These are phyloP conservation scores for Nigrospora oryzae DNA, from an alignment of 2,329 filamentous ascomycete genomes.

Conservation along the genomic window DNA sequence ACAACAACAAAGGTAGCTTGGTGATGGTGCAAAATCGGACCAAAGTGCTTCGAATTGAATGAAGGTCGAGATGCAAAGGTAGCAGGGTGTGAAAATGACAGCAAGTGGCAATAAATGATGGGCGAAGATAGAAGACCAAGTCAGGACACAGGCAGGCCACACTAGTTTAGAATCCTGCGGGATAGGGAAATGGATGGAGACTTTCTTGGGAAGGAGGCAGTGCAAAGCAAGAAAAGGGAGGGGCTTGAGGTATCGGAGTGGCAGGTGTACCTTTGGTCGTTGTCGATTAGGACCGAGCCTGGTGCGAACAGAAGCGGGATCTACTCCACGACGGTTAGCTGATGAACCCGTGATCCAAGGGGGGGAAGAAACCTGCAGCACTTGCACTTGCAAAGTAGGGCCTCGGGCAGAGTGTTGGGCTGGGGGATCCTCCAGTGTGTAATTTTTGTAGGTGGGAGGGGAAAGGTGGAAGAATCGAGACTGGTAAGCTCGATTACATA, in stretches of 20 bases:
- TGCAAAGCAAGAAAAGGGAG: background rate
- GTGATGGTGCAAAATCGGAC: background rate
- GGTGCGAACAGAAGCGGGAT: constrained; percentile 11
- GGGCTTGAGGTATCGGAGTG: background rate
- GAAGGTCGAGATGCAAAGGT: background rate
- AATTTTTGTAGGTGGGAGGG: background rate
- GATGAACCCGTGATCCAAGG: background rate
- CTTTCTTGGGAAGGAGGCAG: background rate
- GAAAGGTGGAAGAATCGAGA: background rate
- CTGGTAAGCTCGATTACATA: no score
- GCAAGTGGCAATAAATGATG: background rate
- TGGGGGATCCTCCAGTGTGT: background rate
- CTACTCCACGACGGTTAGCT: constrained; percentile 8
- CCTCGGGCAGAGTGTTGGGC: background rate
- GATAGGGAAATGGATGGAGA: background rate
- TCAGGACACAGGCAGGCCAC: background rate
- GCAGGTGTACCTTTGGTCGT: constrained; percentile 16
- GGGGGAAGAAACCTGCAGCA: background rate
- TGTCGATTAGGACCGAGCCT: constrained; percentile 10
- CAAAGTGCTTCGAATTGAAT: background rate
- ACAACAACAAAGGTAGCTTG: background rate
- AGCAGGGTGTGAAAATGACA: background rate
- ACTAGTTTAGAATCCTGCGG: background rate
- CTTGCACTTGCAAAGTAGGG: background rate
- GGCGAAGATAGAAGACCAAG: background rate